Conservation (phyloP, 352 stramenopile species). For the Pythium brachiatum region DNA sequence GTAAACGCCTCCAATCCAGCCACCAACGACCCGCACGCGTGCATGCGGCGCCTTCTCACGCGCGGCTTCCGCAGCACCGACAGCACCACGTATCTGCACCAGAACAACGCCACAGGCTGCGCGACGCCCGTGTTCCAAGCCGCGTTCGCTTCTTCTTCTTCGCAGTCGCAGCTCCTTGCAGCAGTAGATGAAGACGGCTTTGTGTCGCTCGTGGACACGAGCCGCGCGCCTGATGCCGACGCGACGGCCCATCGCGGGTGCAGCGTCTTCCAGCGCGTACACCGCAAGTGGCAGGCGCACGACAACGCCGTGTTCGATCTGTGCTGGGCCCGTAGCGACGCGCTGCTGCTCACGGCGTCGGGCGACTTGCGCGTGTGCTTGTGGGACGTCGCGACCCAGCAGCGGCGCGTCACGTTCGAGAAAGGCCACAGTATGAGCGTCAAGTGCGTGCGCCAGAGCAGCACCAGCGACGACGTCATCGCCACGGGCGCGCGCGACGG, state of each 20-base stretch:
- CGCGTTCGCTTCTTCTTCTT: slow-evolving; percentile 28
- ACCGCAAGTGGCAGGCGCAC: slow-evolving; percentile 42
- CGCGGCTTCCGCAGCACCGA: slow-evolving; percentile 35
- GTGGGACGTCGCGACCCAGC: slow-evolving; percentile 54
- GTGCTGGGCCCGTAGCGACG: slow-evolving; percentile 52
- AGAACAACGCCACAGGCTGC: slow-evolving; percentile 1
- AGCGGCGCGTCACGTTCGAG: slow-evolving; percentile 31
- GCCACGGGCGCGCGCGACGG: slow-evolving; percentile 62
- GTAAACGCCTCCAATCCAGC: not conserved
- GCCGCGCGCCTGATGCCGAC: not conserved
- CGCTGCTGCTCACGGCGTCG: slow-evolving; percentile 50
- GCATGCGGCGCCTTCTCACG: slow-evolving; percentile 31
- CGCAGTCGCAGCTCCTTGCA: slow-evolving; percentile 31
- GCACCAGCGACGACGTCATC: slow-evolving; percentile 35
- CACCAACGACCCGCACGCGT: not conserved
- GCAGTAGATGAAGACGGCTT: slow-evolving; percentile 59
- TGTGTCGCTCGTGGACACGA: slow-evolving; percentile 44
- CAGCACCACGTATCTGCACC: slow-evolving; percentile 13
- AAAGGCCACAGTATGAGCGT: slow-evolving; percentile 65
- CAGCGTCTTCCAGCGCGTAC: slow-evolving; percentile 7
- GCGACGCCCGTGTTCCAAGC: slow-evolving; percentile 52
- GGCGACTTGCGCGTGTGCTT: slow-evolving; percentile 50
- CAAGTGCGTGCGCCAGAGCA: slow-evolving; percentile 64
- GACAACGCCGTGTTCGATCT: slow-evolving; percentile 73
- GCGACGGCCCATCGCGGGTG: not conserved